Evolutionary conservation across 2,329 filamentous ascomycete genomes (phyloP), one percentile per base, ranked within the genome.

Genomic region (Alternaria rosae): DNA sequence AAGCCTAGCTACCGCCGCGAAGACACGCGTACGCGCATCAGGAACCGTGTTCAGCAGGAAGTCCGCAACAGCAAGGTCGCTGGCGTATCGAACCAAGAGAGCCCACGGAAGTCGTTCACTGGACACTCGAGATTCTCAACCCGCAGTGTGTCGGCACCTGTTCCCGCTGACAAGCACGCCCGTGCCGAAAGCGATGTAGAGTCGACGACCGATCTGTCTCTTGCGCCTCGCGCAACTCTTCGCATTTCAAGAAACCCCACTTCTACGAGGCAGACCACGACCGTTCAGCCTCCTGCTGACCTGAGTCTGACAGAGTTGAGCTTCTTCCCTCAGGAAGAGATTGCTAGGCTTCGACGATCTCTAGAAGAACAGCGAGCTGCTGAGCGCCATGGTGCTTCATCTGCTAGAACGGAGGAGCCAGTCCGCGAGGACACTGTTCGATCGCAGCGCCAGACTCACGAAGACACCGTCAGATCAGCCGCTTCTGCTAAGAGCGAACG

Each of bases 331-430:
- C 80, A 80, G 54, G 77, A 82, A 57, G 82, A 86, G 54, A 84
- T 88, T 68, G 83, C 83, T 28, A 79, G 82, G 44, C 78, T 89
- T 52, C 83, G 87, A 42, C 85, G 83, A 68, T 82, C 80, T 13
- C 68, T 89, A 7, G 87, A 89, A 70, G 83, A 85, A 62, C 85
- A 88, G 73, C 78, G 84, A 54, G 73, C 83, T 28, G 80, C 81
- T 28, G 78, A 78, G 30, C 80, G 82, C 30, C 73, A 73, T 12
- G 70, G 64, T 12, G 58, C 68, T 26, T 65, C 67, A 6, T 69
- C 66, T 25, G 64, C 57, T 21, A 68, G 69, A 5, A 30, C 65
- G 5, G 70, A 72, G 48, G 73, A 82, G 28, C 63, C 64, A 69
- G 12, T 68, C 68, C 73, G 75, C 5, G 80, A 82, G 20, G 78